Conservation (phyloP, 2,329 filamentous ascomycete genomes). For the Phialophora expanda region DNA sequence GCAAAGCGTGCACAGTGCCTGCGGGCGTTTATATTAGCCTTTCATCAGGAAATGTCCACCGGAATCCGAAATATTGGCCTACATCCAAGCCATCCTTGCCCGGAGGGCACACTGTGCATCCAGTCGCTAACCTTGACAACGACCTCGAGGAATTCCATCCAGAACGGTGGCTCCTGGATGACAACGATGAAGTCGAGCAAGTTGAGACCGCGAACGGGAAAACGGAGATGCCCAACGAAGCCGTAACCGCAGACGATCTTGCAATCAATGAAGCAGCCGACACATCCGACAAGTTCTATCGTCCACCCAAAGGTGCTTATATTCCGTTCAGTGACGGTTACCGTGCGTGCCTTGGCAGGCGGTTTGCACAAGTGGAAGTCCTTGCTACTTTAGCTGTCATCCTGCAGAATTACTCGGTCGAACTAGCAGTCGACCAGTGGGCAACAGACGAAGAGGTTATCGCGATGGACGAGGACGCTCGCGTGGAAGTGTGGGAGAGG, state of each 20-base stretch:
- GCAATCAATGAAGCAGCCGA: slow-evolving; percentile 66
- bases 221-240: slow-evolving; percentile 33
- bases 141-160: slow-evolving; percentile 73
- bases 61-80: slow-evolving; percentile 77
- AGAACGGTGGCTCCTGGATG: slow-evolving; percentile 69
- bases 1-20: slow-evolving; percentile 64
- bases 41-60: slow-evolving; percentile 62
- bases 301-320: slow-evolving; percentile 59
- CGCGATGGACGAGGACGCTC: slow-evolving; percentile 55
- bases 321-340: slow-evolving; percentile 62
- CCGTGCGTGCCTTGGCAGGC: slow-evolving; percentile 61
- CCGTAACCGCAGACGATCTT: slow-evolving; percentile 36
- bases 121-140: slow-evolving; percentile 45
- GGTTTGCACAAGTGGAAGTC: slow-evolving; percentile 64
- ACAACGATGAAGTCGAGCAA: slow-evolving; percentile 31
- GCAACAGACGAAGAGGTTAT: slow-evolving; percentile 61
- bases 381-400: slow-evolving; percentile 59
- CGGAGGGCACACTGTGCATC: slow-evolving; percentile 44
- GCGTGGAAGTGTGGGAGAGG: slow-evolving; percentile 63
- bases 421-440: slow-evolving; percentile 70
- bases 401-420: slow-evolving; percentile 66
- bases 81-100: slow-evolving; percentile 48
- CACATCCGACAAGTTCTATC: slow-evolving; percentile 66
- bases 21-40: slow-evolving; percentile 62
- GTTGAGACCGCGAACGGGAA: slow-evolving; percentile 14